These are phyloP conservation scores for Puccinellia tenuiflora DNA, from an alignment of 176 grass and related monocot species.

Conservation along the genomic window DNA sequence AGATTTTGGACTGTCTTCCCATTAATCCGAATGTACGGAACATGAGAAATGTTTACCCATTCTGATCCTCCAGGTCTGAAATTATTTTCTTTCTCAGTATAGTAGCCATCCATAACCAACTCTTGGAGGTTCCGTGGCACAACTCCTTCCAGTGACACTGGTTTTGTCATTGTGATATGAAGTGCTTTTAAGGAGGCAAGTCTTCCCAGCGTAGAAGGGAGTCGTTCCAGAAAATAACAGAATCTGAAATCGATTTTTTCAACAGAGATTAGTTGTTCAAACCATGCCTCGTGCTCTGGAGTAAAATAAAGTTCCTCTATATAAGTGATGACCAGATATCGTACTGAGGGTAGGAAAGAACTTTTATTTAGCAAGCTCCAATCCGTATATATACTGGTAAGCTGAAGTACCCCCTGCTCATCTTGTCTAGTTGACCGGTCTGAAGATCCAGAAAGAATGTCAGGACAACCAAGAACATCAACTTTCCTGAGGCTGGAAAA, in stretches of 20 bases:
- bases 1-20: not conserved
- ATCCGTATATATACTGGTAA: not conserved
- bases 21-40: not conserved
- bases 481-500: not conserved
- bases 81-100: not conserved
- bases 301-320: not conserved
- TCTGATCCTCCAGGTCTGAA: not conserved
- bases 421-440: not conserved
- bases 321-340: not conserved
- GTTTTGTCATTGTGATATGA: not conserved
- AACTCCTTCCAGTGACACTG: not conserved
- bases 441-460: not conserved
- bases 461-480: not conserved
- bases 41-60: not conserved
- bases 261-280: not conserved
- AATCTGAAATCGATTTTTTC: not conserved
- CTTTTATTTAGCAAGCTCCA: not conserved
- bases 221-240: not conserved
- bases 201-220: not conserved
- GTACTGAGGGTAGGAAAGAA: not conserved
- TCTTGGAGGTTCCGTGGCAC: not conserved
- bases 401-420: not conserved
- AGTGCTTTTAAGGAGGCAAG: not conserved
- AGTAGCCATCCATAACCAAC: not conserved
- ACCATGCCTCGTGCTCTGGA: not conserved